Evolutionary conservation across 1,284 basidiomycete species (phyloP), one percentile per base, ranked within the genome.

Genomic region (Cutaneotrichosporon dermatis): DNA sequence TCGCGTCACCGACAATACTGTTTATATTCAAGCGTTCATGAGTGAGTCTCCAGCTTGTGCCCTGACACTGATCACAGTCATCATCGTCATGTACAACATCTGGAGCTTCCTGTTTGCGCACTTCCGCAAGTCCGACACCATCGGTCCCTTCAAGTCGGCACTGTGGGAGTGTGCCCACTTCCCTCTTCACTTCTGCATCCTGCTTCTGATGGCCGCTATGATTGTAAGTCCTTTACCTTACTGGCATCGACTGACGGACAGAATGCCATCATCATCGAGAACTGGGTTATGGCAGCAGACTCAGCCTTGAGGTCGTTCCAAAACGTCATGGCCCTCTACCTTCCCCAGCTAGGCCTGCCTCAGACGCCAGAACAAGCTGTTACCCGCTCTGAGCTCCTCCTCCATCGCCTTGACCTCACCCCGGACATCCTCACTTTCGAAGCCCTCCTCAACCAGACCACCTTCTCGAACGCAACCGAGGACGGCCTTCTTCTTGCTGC

Each of bases 91-190:
- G 50, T 69, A 64, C 62, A 16, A 64, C 4, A 59, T 72, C 1
- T 75, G 67, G 62, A 50, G 44, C 4, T 66, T 71, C 57, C 62
- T 73, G 10, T 73, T 71, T 54, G 55, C 56, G 1, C 45, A 62
- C n/a, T 70, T 70, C 54, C 49, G 61, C 33, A 56, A 57, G 25
- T 39, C 59, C 5, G 67, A 60, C 13, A 55, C 53, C 8, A 55
- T 69, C 4, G 44, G 51, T 25, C 13, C 59, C 15, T 34, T 45
- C 1, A 44, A 66, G 16, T 60, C 57, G 6, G 41, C 63, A 15
- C 2, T 69, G 3, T 74, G 69, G 66, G 66, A 73, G 51, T 25
- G 41, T 2, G 25, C 60, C 12, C 62, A 63, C 50, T 55, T 58
- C 9, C 62, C 62, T 1, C 40, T 63, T 9, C 62, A 60, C 50